Evolutionary conservation across 306 rosid species (phyloP).

Genomic region (Crataegus laevigata): DNA sequence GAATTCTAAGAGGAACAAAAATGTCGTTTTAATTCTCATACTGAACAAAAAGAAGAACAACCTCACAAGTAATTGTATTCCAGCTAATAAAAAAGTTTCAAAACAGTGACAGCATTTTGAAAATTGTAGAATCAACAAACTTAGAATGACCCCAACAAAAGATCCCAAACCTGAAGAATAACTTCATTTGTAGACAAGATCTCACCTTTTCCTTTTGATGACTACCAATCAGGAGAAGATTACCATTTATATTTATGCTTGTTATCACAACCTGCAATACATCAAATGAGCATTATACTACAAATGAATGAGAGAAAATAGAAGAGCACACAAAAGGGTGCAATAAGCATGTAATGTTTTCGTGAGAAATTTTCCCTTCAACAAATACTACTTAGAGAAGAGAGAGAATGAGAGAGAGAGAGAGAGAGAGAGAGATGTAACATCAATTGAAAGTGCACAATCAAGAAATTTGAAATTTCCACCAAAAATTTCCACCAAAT

Average conservation of each 20-base stretch:
- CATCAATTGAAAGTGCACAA: too few species aligned
- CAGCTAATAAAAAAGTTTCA: background rate
- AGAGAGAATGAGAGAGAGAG: background rate
- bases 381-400: constrained; percentile 51
- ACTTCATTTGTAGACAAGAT: background rate
- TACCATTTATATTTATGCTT: constrained; percentile 51
- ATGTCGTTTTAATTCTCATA: background rate
- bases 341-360: background rate
- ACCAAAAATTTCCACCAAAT: too few species aligned
- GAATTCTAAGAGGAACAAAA: background rate
- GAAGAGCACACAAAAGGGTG: background rate
- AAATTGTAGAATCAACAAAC: background rate
- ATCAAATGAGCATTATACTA: background rate
- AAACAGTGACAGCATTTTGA: background rate
- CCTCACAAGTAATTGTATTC: background rate
- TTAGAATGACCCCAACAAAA: background rate
- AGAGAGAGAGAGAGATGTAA: background rate
- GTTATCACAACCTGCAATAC: constrained; percentile 61
- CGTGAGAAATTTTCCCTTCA: constrained; percentile 13
- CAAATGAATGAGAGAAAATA: background rate
- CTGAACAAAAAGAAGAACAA: background rate
- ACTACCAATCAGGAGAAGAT: constrained; percentile 53
- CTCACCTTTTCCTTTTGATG: constrained; percentile 46
- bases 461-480: too few species aligned
- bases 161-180: background rate